Conservation (phyloP, 495 filamentous ascomycete species). For the Letharia columbiana region DNA sequence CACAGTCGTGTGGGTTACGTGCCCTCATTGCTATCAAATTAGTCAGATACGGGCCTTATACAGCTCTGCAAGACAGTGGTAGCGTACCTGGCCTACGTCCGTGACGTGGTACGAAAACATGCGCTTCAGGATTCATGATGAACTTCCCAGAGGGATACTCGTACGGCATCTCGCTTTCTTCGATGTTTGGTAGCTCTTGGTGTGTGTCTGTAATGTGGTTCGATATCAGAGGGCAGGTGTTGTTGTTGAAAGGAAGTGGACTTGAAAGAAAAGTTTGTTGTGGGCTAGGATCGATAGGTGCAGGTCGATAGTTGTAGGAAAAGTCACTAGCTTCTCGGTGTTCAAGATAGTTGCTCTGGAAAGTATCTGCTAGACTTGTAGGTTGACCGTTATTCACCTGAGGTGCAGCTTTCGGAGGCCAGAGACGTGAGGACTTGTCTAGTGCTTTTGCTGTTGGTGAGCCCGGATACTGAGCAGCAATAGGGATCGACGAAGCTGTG, state of each 20-base stretch:
- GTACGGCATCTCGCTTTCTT: neutral
- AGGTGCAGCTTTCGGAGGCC: neutral
- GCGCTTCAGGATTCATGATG: neutral
- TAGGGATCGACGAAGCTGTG: neutral
- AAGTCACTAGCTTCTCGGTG: neutral
- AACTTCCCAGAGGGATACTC: neutral
- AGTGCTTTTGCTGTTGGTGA: neutral
- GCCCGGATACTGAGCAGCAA: neutral
- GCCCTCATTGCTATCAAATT: neutral
- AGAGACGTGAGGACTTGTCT: neutral
- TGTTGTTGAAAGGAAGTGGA: neutral
- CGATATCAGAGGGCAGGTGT: neutral
- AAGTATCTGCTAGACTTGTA: neutral
- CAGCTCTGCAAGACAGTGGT: neutral
- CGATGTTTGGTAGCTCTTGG: neutral
- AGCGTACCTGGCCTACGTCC: neutral
- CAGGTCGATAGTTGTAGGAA: conserved; percentile 1
- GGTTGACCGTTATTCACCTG: neutral
- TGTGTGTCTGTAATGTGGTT: neutral
- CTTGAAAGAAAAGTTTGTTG: neutral
- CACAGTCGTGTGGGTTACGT: neutral
- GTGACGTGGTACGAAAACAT: neutral
- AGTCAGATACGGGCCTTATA: neutral
- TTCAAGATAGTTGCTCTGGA: neutral
- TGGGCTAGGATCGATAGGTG: neutral